phyloP scores from a whole-genome alignment of 371 early-diverging fungal genomes.

The Mortierella sp. region DNA sequence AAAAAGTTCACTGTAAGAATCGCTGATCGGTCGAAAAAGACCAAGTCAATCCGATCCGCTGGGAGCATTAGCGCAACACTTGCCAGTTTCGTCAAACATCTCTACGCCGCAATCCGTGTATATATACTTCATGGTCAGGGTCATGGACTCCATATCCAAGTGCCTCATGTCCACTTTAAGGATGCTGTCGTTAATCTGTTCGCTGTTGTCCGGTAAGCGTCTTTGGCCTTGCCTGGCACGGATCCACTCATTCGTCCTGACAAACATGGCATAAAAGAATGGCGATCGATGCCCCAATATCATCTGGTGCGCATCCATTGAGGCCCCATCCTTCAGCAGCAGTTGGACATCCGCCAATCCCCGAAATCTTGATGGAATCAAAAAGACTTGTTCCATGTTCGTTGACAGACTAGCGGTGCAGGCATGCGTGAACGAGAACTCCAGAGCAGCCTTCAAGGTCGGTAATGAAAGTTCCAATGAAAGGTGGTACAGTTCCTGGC shows the following conservation, averaged over 20 bases:
- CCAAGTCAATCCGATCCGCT: no score
- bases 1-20: neutral
- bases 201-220: neutral
- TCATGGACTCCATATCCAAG: slow-evolving; percentile 57
- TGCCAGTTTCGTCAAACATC: slow-evolving; percentile 57
- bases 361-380: slow-evolving; percentile 1
- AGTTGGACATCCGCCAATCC: slow-evolving; percentile 56
- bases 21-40: neutral
- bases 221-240: slow-evolving; percentile 41
- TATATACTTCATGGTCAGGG: slow-evolving; percentile 61
- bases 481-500: slow-evolving; percentile 49
- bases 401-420: slow-evolving; percentile 35
- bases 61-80: neutral
- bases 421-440: slow-evolving; percentile 42
- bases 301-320: slow-evolving; percentile 62
- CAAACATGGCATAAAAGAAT: slow-evolving; percentile 71
- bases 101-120: slow-evolving; percentile 61
- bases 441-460: slow-evolving; percentile 45
- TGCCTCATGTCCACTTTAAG: slow-evolving; percentile 63
- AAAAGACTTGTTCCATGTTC: slow-evolving; percentile 23
- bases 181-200: neutral
- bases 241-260: slow-evolving; percentile 65
- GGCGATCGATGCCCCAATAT: slow-evolving; percentile 71
- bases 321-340: slow-evolving; percentile 50
- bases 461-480: slow-evolving; percentile 32